Evolutionary conservation across 495 filamentous ascomycete species (phyloP), one percentile per base, ranked within the genome.

Genomic region (Tuber borchii): DNA sequence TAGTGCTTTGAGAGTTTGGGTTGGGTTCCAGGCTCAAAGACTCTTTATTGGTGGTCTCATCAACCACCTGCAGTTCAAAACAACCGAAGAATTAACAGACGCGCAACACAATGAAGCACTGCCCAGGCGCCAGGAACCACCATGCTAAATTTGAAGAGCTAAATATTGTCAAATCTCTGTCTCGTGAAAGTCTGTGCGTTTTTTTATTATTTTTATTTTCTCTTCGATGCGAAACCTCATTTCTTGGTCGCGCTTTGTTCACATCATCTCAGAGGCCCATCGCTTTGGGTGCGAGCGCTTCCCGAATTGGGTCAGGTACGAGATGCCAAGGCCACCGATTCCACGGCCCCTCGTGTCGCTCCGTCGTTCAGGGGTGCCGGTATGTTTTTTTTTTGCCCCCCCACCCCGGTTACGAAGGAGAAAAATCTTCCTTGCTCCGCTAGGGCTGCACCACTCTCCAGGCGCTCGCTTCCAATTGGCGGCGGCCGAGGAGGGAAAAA

Each of bases 241-340:
- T 70, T 16, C 69, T 71, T 37, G 44, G 42, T 14, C 73, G 44
- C 46, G 56, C 56, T 65, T 70, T 70, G 56, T 43, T 48, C 39
- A 72, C 76, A 79, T 79, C 72, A 79, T 79, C 73, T 43, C 70
- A 34, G 56, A 65, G 26, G 26, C 34, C 70, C 74, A 76, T 73
- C 73, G 46, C 56, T 79, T 75, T 79, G 78, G 78, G 77, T 75
- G 70, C 51, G 70, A 79, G 78, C 78, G 73, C 73, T 79, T 75
- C 77, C 78, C 37, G 39, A 79, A 79, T 76, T 73, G 77, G 78
- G 56, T 75, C 73, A 79, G 77, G 51, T 73, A 79, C 78, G 78
- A 77, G 78, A 65, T 65, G 56, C 56, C 56, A 65, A 65, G 56
- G 56, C 56, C 75, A 79, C 78, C 78, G 70, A 76, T 79, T 70